phyloP scores from a whole-genome alignment of 169 alveolate genomes.

The Plasmodium gonderi region DNA sequence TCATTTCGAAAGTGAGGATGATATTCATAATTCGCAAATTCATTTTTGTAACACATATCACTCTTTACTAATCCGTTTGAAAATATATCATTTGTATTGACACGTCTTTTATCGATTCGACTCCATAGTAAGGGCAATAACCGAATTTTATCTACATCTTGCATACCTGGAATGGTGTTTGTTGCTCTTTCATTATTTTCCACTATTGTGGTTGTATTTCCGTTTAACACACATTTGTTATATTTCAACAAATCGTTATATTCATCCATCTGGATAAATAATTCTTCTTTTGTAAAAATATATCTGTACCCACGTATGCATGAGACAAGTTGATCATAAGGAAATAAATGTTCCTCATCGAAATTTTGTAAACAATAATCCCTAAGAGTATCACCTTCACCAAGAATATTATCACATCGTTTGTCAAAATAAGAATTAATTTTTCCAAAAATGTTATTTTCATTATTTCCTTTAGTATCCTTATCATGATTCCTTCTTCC shows the following conservation, averaged over 20 bases:
- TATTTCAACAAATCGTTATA: conserved; percentile 9
- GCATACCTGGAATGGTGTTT: neutral
- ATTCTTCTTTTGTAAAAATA: neutral
- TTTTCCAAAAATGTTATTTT: no score
- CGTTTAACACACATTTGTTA: neutral
- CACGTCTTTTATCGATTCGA: neutral
- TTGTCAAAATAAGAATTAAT: neutral
- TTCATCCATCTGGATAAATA: conserved; percentile 18
- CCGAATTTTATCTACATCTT: neutral
- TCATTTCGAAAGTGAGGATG: neutral
- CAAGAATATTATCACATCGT: neutral
- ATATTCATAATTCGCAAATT: neutral
- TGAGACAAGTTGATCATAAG: conserved; percentile 9
- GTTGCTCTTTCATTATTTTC: neutral
- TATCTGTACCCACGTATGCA: conserved; percentile 12
- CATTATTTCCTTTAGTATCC: no score
- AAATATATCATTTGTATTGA: neutral
- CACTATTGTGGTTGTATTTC: neutral
- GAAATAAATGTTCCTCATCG: neutral
- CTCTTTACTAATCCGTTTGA: neutral
- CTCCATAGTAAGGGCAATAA: neutral
- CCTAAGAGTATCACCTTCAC: neutral
- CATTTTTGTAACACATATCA: neutral
- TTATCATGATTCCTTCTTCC: neutral
- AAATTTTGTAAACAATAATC: neutral